Evolutionary conservation across 2,329 filamentous ascomycete species (phyloP), one percentile per base, ranked within the genome.

Genomic region (Fusarium sp.): DNA sequence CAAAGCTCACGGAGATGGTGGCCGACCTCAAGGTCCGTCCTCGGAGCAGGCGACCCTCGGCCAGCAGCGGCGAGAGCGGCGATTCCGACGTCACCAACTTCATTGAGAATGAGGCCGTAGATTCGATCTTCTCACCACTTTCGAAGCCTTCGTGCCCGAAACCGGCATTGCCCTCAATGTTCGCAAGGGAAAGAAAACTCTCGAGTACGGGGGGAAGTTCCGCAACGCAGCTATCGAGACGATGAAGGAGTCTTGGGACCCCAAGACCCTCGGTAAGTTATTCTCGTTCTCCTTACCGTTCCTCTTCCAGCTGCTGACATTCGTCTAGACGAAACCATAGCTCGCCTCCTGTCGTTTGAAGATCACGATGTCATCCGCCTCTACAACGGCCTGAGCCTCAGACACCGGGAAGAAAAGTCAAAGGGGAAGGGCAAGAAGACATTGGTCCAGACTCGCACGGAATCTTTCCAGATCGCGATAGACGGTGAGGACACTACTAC

Each of bases 331-430:
- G 29, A 23, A 10, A 4, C 10, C 1, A 5, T 33, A 11, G 27
- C 29, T 9, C 46, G 21, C 21, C 29, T 49, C 5, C 3, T 27
- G 0, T 14, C 25, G 4, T 18, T 45, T 4, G 8, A 49, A 4
- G 46, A 31, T 3, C 10, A 33, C 0, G 15, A 31, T 2, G 3
- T 23, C 7, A 14, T 14, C 10, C 21, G 29, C 0, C 21, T 49
- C 0, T 49, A 23, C 11, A 33, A 6, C 11, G 11, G 29, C 7
- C 1, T 23, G 0, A 33, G 8, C 4, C 0, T 3, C 0, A 12
- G 23, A 15, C 5, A n/a, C 0, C 21, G 21, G 2, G 29, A 33
- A 0, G 5, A 3, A 7, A 49, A 48, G 12, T 10, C 21, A 0
- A 3, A 14, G 21, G 21, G 5, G 1, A 23, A 31, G 5, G 45